phyloP scores from a whole-genome alignment of 2,329 filamentous ascomycete species.

The Microthyrium microscopicum region DNA sequence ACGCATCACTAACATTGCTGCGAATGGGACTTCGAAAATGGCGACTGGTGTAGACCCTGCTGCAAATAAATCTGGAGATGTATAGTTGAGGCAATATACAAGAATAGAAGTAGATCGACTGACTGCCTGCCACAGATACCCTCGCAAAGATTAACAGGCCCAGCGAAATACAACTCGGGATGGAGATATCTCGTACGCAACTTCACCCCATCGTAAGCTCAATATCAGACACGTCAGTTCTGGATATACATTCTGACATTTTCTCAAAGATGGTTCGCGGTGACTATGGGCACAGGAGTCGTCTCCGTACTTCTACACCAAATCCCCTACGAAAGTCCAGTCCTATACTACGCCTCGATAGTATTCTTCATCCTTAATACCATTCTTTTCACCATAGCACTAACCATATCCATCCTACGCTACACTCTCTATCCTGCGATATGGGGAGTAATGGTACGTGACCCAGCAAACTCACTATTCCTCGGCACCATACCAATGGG shows the following conservation, averaged over 20 bases:
- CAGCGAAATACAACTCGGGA: neutral
- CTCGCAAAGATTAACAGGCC: too few species aligned
- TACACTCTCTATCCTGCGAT: constrained; percentile 51
- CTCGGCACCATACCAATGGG: constrained; percentile 52
- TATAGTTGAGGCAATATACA: too few species aligned
- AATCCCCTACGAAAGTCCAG: constrained; percentile 42
- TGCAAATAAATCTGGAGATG: too few species aligned
- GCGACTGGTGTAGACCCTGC: too few species aligned
- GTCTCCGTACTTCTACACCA: constrained; percentile 45
- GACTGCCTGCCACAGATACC: too few species aligned
- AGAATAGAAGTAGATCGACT: too few species aligned
- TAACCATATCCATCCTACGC: constrained; percentile 37
- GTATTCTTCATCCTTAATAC: constrained; percentile 45
- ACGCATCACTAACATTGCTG: too few species aligned
- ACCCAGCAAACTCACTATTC: constrained; percentile 52
- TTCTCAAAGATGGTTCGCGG: constrained; percentile 13
- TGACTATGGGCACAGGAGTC: constrained; percentile 48
- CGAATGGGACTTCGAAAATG: too few species aligned
- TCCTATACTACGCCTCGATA: constrained; percentile 43
- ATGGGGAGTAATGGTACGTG: constrained; percentile 47
- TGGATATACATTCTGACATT: neutral
- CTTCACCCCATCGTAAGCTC: constrained; percentile 20
- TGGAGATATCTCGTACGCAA: constrained; percentile 21
- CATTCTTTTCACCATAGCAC: constrained; percentile 38
- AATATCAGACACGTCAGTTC: neutral